Base-by-base conservation (phyloP, 768 basidiomycete species). In the Pholiota molesta region DNA sequence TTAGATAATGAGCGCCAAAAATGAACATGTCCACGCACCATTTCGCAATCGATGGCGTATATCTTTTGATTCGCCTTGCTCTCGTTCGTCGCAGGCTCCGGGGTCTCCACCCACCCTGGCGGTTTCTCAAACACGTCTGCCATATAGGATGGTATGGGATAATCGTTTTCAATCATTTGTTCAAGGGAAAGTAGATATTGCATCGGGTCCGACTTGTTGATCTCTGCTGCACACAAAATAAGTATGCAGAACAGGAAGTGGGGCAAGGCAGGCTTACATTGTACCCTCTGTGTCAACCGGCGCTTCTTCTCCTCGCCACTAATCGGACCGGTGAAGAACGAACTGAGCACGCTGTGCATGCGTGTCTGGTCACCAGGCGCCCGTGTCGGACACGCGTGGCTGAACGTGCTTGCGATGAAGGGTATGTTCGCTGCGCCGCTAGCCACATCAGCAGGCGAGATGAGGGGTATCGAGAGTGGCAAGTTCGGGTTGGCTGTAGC, bases 121-220 rank as follows among this genome's bases (percentile, higher is more conserved):
- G 85, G 79, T 69, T 85, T 85, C 65, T 88, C 74, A 63, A 87
- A 88, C 2, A 86, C 77, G 64, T 91, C 88, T 5, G 89, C 85
- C 77, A 95, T 82, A 69, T 96, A 97, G 0, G 89, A 89, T 7
- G 95, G 94, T 55, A 95, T 78, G 0, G 91, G 93, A 68, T 98
- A 99, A 57, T 95, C 94, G 69, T 98, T 94, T 69, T 98, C 94
- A 56, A 92, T 81, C 94, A 98, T 96, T 71, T 96, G 91, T 62
- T 92, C 88, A 23, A 88, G 74, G 0, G 88, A 85, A 37, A 98
- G 80, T 44, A 92, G 70, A 75, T 94, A 97, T 58, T 86, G 80
- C 55, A 84, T 71, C 5, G 94, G 89, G 40, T 87, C 84, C 45
- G 88, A 82, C 64, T 83, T 81, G n/a, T 77, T 77, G 57, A 80